Base-by-base conservation (phyloP, 352 stramenopile species). In the Thraustochytrium striatum region DNA sequence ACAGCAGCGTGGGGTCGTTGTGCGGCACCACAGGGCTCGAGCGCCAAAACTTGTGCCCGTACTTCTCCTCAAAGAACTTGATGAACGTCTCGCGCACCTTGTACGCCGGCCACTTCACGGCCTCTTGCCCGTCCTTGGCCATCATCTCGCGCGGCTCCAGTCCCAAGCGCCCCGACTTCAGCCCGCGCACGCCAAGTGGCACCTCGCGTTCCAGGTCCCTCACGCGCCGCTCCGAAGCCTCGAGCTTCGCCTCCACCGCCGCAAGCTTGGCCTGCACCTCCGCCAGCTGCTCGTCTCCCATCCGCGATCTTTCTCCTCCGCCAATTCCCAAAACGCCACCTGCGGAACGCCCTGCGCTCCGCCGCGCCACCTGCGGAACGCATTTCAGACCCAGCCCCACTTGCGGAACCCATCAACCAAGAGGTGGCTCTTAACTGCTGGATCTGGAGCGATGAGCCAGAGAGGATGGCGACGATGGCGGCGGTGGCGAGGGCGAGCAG, bases 1-100 rank as follows among this genome's bases (percentile, higher is more conserved):
- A 99, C 30, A 99, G 89, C 72, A 99, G 85, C 28, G 97, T 99
- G 41, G 96, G 96, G 88, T 99, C 97, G 78, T 97, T 94, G 39
- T 98, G 86, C 16, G 97, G 97, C 43, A 98, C 93, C 59, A 98
- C 95, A 2, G 96, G 92, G 84, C 90, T 97, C 81, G 93, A 98
- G 65, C 90, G 88, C 89, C 93, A 98, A 86, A 97, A 97, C 32
- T 87, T 97, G 87, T 99, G 96, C 50, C 85, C 83, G 72, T 98
- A 88, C 47, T 94, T 89, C 70, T 94, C 72, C 25, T 72, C 81
- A 82, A 99, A 99, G 84, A 95, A 99, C 61, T 98, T 88, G 72
- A 99, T 89, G 84, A 99, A 99, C 52, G 94, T 98, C 82, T 95
- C 85, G 69, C 96, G 93, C 55, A 99, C 96, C 83, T 94, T 93